phyloP scores from a whole-genome alignment of 1,284 basidiomycete genomes.

The Trametes hirsuta region DNA sequence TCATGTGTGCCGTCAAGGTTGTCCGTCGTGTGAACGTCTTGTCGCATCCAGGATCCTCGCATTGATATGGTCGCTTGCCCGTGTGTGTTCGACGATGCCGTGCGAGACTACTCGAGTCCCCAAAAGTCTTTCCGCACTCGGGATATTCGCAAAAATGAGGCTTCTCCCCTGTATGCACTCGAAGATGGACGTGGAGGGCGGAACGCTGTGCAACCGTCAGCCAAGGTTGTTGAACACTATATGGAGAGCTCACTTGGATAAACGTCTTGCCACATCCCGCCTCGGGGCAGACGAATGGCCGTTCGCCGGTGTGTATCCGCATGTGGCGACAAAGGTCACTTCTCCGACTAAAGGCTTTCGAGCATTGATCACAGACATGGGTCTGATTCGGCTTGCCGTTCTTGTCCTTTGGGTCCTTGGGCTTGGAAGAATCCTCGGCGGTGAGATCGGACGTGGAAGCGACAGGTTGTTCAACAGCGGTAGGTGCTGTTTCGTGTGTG shows the following conservation, averaged over 20 bases:
- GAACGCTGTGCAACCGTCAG: slow-evolving; percentile 59
- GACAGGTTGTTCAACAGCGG: slow-evolving; percentile 38
- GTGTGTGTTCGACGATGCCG: slow-evolving; percentile 88
- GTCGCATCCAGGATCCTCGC: slow-evolving; percentile 76
- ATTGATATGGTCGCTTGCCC: slow-evolving; percentile 81
- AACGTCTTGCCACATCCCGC: slow-evolving; percentile 81
- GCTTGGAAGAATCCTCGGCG: slow-evolving; percentile 19
- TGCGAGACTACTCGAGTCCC: slow-evolving; percentile 87
- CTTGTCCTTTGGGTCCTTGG: slow-evolving; percentile 27
- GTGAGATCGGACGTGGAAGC: slow-evolving; percentile 50
- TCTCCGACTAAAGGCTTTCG: slow-evolving; percentile 74
- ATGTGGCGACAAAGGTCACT: slow-evolving; percentile 81
- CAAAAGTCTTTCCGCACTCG: slow-evolving; percentile 82
- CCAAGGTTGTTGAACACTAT: slow-evolving; percentile 3
- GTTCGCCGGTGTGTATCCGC: slow-evolving; percentile 88
- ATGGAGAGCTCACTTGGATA: slow-evolving; percentile 64
- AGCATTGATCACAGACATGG: slow-evolving; percentile 65
- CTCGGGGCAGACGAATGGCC: slow-evolving; percentile 76
- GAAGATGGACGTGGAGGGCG: slow-evolving; percentile 83
- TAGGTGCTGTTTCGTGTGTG: slow-evolving; percentile 1
- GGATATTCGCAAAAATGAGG: slow-evolving; percentile 88
- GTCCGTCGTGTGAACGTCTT: slow-evolving; percentile 86
- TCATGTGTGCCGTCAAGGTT: slow-evolving; percentile 81
- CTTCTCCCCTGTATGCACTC: slow-evolving; percentile 89
- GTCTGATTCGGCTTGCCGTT: slow-evolving; percentile 35